These are phyloP conservation scores for Sugiyamaella qingdaonensis DNA, from an alignment of 805 yeast genomes.

Conservation along the genomic window DNA sequence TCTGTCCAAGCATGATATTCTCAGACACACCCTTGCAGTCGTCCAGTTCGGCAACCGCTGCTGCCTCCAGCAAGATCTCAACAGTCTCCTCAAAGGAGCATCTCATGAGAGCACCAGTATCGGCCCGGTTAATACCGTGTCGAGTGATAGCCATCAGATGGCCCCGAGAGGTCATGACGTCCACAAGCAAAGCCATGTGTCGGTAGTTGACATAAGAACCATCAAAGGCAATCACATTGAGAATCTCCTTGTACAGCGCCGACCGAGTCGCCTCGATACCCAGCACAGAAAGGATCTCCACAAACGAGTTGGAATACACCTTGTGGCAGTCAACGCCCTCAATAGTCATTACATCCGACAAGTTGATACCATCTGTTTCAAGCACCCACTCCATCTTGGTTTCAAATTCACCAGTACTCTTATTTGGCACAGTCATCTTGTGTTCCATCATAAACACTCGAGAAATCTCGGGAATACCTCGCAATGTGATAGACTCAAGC, in stretches of 20 bases:
- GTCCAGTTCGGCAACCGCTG: slow-evolving; percentile 95
- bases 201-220: slow-evolving; percentile 99
- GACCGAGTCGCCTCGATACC: slow-evolving; percentile 99
- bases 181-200: slow-evolving; percentile 96
- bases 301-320: slow-evolving; percentile 94
- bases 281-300: slow-evolving; percentile 87
- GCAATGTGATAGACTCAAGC: slow-evolving; percentile 88
- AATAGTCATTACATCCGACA: slow-evolving; percentile 90
- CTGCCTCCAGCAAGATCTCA: slow-evolving; percentile 95
- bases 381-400: slow-evolving; percentile 96
- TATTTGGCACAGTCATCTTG: slow-evolving; percentile 43
- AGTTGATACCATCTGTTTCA: slow-evolving; percentile 97
- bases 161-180: slow-evolving; percentile 98
- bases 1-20: slow-evolving; percentile 94
- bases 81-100: slow-evolving; percentile 99
- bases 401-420: slow-evolving; percentile 77
- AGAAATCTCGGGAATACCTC: slow-evolving; percentile 93
- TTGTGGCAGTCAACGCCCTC: slow-evolving; percentile 91
- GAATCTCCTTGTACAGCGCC: slow-evolving; percentile 88
- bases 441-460: slow-evolving; percentile 65
- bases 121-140: slow-evolving; percentile 98
- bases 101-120: slow-evolving; percentile 98
- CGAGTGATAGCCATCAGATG: slow-evolving; percentile 98
- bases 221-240: slow-evolving; percentile 97
- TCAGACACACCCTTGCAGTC: slow-evolving; percentile 99